Evolutionary conservation across 352 stramenopile genomes (phyloP).

Genomic region (Plasmopara muralis): DNA sequence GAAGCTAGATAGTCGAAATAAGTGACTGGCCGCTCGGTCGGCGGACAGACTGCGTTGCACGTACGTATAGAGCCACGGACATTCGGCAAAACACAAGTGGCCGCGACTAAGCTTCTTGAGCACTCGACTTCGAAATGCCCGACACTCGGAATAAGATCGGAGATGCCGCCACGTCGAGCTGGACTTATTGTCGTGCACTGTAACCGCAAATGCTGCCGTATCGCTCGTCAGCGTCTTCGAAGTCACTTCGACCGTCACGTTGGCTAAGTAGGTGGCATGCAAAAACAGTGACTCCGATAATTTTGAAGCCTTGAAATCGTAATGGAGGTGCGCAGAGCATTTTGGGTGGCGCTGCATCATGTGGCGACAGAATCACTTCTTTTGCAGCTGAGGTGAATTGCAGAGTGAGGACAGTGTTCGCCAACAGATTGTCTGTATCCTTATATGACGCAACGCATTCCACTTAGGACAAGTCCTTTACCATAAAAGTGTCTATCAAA

Average conservation of each 20-base stretch:
- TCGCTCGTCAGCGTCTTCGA: constrained; percentile 18
- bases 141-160: constrained; percentile 33
- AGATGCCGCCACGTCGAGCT: constrained; percentile 33
- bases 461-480: no score
- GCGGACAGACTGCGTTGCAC: constrained; percentile 31
- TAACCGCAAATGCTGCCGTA: constrained; percentile 22
- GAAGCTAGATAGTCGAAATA: constrained; percentile 22
- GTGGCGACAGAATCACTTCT: no score
- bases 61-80: constrained; percentile 43
- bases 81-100: constrained; percentile 46
- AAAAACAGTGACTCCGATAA: no score
- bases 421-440: no score
- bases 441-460: no score
- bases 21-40: constrained; percentile 11
- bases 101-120: constrained; percentile 25
- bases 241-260: constrained; percentile 29
- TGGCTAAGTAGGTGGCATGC: constrained; percentile 18
- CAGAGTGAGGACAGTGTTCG: no score
- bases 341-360: no score
- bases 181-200: constrained; percentile 32
- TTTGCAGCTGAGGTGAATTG: no score
- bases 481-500: no score
- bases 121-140: constrained; percentile 30
- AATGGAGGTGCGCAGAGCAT: no score
- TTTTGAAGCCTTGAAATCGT: no score